Evolutionary conservation across 2,329 filamentous ascomycete genomes (phyloP).

Genomic region (Penicillium concentricum): DNA sequence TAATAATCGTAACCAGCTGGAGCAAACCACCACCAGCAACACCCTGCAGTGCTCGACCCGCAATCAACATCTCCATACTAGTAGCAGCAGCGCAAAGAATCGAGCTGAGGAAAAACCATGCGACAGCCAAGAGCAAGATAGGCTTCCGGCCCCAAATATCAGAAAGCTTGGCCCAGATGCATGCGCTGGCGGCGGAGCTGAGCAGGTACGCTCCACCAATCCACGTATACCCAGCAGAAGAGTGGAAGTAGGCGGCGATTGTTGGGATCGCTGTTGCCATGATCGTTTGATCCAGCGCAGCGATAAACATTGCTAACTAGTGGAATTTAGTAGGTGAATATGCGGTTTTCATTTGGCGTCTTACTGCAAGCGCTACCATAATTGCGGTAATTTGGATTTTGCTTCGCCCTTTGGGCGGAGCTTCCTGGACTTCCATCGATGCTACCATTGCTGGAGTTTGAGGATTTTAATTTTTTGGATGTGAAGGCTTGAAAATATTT

Average conservation of each 20-base stretch:
- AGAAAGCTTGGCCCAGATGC: constrained; percentile 66
- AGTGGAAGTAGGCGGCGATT: constrained; percentile 61
- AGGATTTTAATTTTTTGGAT: background rate
- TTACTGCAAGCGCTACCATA: constrained; percentile 30
- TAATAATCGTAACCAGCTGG: constrained; percentile 54
- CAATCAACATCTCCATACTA: constrained; percentile 54
- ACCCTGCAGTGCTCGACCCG: constrained; percentile 55
- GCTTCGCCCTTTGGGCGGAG: constrained; percentile 13
- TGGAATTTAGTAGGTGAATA: constrained; percentile 4
- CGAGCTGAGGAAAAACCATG: constrained; percentile 51
- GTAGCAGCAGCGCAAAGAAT: constrained; percentile 51
- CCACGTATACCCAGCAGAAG: constrained; percentile 72
- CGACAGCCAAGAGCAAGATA: constrained; percentile 51
- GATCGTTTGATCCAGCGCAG: constrained; percentile 52
- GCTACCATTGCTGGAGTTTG: background rate
- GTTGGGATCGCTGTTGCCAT: constrained; percentile 62
- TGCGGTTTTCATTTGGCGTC: background rate
- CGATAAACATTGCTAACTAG: constrained; percentile 33
- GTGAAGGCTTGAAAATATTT: background rate
- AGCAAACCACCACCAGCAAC: constrained; percentile 54
- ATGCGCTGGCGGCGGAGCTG: constrained; percentile 64
- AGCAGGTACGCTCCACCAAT: constrained; percentile 73
- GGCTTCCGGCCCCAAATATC: constrained; percentile 60
- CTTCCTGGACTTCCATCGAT: constrained; percentile 18
- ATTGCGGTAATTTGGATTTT: constrained; percentile 25